These are phyloP conservation scores for Stygiomarasmius scandens DNA, from an alignment of 1,284 basidiomycete genomes.

Conservation along the genomic window DNA sequence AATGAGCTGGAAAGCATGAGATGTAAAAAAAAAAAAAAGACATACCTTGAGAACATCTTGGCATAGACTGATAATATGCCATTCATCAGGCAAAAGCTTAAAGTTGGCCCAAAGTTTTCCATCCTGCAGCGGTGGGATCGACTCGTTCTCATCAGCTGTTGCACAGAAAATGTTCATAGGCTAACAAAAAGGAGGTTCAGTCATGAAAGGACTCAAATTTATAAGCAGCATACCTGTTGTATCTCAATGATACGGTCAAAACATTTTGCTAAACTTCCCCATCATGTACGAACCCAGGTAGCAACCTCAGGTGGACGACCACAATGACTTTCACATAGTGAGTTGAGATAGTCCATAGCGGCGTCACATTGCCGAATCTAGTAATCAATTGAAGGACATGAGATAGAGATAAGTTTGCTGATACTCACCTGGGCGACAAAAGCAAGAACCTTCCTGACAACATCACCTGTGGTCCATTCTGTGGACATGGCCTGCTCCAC, in stretches of 20 bases:
- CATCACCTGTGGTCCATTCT: background rate
- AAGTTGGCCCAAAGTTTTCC: background rate
- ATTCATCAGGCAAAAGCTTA: background rate
- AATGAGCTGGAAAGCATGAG: background rate
- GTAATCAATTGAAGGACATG: background rate
- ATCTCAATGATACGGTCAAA: background rate
- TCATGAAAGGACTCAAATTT: background rate
- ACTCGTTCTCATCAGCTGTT: background rate
- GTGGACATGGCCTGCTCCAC: background rate
- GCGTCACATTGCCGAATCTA: conserved; percentile 20
- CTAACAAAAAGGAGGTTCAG: background rate
- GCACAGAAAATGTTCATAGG: background rate
- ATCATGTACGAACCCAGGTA: background rate
- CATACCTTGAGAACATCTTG: background rate
- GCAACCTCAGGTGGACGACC: background rate
- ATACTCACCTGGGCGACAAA: background rate
- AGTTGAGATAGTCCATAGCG: background rate
- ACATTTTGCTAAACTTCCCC: background rate
- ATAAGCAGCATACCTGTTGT: background rate
- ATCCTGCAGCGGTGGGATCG: background rate
- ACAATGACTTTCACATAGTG: background rate
- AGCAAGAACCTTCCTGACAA: conserved; percentile 1
- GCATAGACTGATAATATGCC: background rate
- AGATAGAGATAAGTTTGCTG: conserved; percentile 1
- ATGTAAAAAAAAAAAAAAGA: background rate